Base-by-base conservation (phyloP, 225 moss, liverwort and hornwort genomes). In the Asterella californica region DNA sequence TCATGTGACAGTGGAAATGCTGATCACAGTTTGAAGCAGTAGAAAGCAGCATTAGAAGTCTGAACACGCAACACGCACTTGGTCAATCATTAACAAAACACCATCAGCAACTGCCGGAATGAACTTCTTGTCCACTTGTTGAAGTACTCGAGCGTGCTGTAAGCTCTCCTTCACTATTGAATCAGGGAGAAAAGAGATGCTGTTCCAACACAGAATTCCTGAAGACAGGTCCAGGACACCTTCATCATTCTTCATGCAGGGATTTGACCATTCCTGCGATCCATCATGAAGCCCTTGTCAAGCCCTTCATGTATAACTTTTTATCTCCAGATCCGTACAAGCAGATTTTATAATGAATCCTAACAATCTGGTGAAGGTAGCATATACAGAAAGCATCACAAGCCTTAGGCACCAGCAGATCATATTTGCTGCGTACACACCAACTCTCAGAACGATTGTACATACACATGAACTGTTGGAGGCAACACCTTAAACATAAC, bases 81-180 rank as follows among this genome's bases (percentile, higher is more conserved):
- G 99, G 74, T 99, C 99, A 76, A 99, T 88, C 77, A 99, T 86
- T 74, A 99, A 83, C 60, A 99, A 85, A 54, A 92, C 82, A 78
- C 86, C 88, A 62, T 87, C 76, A 29, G 99, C 87, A 59, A 99
- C 92, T 79, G 93, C 86, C 62, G 92, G 91, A 73, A 99, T 90
- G 74, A 95, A 99, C 86, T 99, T 99, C 54, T 81, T 89, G 88
- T 93, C 93, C 79, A 99, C 93, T 88, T 99, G 99, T 82, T 85
- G 92, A n/a, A 99, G 88, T 76, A 95, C 92, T 78, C 91, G 91
- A 59, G 91, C 92, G 80, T 86, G 84, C 79, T 90, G 85, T 72
- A 99, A 83, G 72, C 89, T 91, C 81, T 93, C 93, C 83, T 93
- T 99, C 4, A 89, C 86, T 15, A 99, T 84, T 74, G 88, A 87